Conservation (phyloP, 805 yeast species). For the Metschnikowia dekortorum region DNA sequence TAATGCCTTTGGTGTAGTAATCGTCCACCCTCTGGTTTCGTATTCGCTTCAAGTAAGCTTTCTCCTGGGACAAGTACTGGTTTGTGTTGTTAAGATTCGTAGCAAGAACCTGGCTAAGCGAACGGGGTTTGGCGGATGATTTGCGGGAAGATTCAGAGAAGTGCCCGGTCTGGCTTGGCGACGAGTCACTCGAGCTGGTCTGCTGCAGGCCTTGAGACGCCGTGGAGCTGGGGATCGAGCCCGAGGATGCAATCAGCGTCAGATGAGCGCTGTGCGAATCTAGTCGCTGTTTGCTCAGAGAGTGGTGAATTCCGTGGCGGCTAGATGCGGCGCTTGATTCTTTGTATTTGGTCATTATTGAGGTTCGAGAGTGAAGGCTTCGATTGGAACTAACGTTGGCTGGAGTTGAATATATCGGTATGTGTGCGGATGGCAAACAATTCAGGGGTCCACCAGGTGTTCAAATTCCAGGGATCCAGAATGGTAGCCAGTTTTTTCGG, state of each 20-base stretch:
- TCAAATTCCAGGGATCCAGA: too few relatives aligned
- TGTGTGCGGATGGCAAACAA: too few relatives aligned
- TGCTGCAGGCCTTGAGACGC: conserved; percentile 1
- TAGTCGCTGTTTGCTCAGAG: not conserved
- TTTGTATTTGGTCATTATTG: not conserved
- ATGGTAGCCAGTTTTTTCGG: too few relatives aligned
- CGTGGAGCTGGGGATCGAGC: not conserved
- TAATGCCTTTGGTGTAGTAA: conserved; percentile 65
- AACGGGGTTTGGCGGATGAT: conserved; percentile 8
- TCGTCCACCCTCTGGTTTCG: conserved; percentile 62
- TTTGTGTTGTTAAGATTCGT: conserved; percentile 19
- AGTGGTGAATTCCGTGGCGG: not conserved
- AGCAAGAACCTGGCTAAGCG: conserved; percentile 15
- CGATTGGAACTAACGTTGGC: not conserved
- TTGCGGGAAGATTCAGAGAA: conserved; percentile 9
- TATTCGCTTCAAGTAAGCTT: conserved; percentile 58
- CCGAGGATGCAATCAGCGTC: not conserved
- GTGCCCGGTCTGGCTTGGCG: not conserved
- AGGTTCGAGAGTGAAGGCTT: not conserved
- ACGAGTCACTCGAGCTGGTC: not conserved
- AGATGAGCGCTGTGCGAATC: not conserved
- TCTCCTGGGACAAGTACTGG: conserved; percentile 59
- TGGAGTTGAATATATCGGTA: not conserved
- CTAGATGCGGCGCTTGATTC: not conserved
- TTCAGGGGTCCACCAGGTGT: too few relatives aligned